Base-by-base conservation (phyloP, 2,329 filamentous ascomycete genomes). In the Aspergillus unguis region DNA sequence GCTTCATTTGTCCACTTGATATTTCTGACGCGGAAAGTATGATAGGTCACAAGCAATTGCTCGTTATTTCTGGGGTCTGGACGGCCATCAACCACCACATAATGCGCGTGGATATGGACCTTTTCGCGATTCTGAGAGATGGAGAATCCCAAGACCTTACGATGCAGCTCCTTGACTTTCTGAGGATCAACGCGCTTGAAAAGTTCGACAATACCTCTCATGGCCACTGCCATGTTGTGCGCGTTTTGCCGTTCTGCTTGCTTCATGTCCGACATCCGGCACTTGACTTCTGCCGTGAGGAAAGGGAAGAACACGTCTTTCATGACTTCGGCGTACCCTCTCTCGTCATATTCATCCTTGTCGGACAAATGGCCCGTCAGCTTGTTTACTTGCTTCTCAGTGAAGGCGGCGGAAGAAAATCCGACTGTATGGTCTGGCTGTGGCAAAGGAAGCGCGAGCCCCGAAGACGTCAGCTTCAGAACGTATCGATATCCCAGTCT, bases 341-440 rank as follows among this genome's bases (percentile, higher is more conserved):
- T 2, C 36, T 11, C 11, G 11, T 37, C 35, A 25, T 23, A 37
- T n/a, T 7, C 5, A 3, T 25, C n/a, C 7, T 38, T 8, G 36
- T 38, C 4, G n/a, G 4, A 3, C 27, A 28, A 31, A 23, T 32
- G 10, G 4, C 36, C 31, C 10, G 17, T 10, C 6, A 53, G 40
- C 45, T 40, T 38, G 6, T 26, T 8, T 1, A 10, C 7, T 27
- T 44, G 44, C 29, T 10, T 7, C 3, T 7, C 5, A 6, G 31
- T 48, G 11, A 53, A 44, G 8, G 27, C 50, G 23, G 3, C 2
- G 1, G 8, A 5, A 27, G 9, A 3, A 31, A 53, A 53, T 6
- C 50, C 50, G 7, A 40, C 44, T n/a, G 50, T 36, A 41, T 44
- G 38, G n/a, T 53, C 40, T 10, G 50, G 50, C 23, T 32, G 44